Conservation (phyloP, 805 yeast species). For the Henningerozyma blattae region DNA sequence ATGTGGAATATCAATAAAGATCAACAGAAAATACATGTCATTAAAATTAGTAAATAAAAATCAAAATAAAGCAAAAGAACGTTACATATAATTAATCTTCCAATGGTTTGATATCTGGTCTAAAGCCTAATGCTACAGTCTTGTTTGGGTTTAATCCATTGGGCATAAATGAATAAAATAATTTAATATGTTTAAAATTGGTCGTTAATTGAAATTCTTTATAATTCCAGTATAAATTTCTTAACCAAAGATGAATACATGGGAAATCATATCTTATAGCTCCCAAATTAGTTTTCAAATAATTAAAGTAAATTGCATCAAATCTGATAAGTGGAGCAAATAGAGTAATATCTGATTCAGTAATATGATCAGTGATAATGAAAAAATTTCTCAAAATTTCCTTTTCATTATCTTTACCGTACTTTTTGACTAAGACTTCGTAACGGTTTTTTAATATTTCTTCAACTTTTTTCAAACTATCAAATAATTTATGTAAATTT, state of each 20-base stretch:
- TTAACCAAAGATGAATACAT: constrained; percentile 63
- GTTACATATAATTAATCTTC: too few relatives aligned
- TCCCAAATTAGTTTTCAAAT: constrained; percentile 83
- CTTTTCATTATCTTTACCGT: constrained; percentile 6
- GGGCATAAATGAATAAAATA: constrained; percentile 84
- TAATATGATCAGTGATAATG: constrained; percentile 52
- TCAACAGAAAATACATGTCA: too few relatives aligned
- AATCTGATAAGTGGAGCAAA: constrained; percentile 82
- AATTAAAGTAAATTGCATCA: constrained; percentile 89
- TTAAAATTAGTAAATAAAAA: too few relatives aligned
- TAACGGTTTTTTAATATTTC: constrained; percentile 37
- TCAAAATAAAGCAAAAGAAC: too few relatives aligned
- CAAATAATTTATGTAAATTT: constrained; percentile 52
- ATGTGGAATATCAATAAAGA: too few relatives aligned
- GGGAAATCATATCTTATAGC: constrained; percentile 77
- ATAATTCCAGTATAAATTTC: constrained; percentile 69
- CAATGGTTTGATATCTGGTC: constrained; percentile 76
- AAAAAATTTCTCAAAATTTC: constrained; percentile 24
- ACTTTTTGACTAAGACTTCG: constrained; percentile 10
- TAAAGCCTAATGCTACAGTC: constrained; percentile 83
- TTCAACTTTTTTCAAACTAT: constrained; percentile 61
- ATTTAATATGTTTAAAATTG: constrained; percentile 79
- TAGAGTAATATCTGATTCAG: constrained; percentile 85
- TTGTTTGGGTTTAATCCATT: constrained; percentile 65
- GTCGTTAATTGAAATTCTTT: constrained; percentile 71